These are phyloP conservation scores for Smallanthus sonchifolius DNA, from an alignment of 129 eudicot species.

Conservation along the genomic window DNA sequence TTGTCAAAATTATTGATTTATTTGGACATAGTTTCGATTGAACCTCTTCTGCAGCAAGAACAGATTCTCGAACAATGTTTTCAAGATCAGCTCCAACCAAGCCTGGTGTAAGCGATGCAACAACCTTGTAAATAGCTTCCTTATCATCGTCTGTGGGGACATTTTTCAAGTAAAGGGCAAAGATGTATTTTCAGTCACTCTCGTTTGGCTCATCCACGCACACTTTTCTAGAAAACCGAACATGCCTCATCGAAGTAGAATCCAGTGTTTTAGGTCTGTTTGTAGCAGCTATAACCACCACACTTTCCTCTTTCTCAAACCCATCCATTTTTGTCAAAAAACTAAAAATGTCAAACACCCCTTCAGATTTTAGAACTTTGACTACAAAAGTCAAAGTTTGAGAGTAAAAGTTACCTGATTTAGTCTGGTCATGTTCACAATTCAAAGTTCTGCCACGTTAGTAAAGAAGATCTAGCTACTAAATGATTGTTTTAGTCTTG, in stretches of 20 bases:
- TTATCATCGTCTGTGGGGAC: slow-evolving; percentile 33
- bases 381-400: neutral
- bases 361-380: neutral
- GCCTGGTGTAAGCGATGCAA: slow-evolving; percentile 43
- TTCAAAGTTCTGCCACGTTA: slow-evolving; percentile 36
- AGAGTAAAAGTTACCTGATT: slow-evolving; percentile 36
- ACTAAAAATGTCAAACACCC: slow-evolving; percentile 12
- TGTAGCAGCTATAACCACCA: slow-evolving; percentile 53
- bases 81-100: slow-evolving; percentile 55
- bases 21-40: neutral
- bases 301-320: slow-evolving; percentile 43
- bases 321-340: slow-evolving; percentile 59
- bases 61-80: slow-evolving; percentile 44
- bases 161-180: slow-evolving; percentile 32
- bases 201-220: slow-evolving; percentile 40
- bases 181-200: slow-evolving; percentile 38
- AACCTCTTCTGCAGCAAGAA: slow-evolving; percentile 57
- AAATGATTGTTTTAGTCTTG: neutral
- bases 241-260: slow-evolving; percentile 43
- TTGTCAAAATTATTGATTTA: neutral
- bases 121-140: slow-evolving; percentile 29
- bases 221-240: slow-evolving; percentile 49
- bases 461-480: too few species aligned
- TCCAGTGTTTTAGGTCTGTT: slow-evolving; percentile 58
- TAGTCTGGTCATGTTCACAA: slow-evolving; percentile 36